Conservation (phyloP, 257 asterid genomes). For the Solanum neorickii region DNA sequence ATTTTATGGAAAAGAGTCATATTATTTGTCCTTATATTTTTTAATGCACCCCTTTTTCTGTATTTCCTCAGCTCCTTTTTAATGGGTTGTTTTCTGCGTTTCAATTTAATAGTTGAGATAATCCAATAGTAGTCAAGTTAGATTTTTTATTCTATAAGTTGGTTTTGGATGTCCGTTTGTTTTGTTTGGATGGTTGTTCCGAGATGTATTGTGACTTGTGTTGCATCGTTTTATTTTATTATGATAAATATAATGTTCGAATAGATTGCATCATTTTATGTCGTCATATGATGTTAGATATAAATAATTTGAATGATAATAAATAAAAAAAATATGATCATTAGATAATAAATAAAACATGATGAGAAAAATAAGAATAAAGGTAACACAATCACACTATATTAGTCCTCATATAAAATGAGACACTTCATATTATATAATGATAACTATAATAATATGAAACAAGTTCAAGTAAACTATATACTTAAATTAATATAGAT, state of each 20-base stretch:
- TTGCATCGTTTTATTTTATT: background rate
- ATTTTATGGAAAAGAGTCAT: background rate
- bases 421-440: background rate
- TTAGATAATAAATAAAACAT: background rate
- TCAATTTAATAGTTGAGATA: background rate
- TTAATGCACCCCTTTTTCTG: background rate
- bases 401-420: too few species aligned
- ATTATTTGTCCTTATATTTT: too few species aligned
- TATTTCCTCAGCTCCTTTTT: background rate
- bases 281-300: background rate
- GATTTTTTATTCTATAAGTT: background rate
- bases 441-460: background rate
- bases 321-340: background rate
- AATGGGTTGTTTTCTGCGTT: background rate
- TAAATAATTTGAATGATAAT: too few species aligned
- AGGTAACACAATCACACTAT: background rate
- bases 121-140: background rate
- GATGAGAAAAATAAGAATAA: too few species aligned
- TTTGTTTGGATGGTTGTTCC: background rate
- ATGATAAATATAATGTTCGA: background rate
- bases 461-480: background rate
- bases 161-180: background rate
- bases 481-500: too few species aligned
- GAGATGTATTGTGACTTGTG: background rate
- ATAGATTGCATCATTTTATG: background rate